Evolutionary conservation across 2,329 filamentous ascomycete species (phyloP).

Genomic region (Colletotrichum sp.): DNA sequence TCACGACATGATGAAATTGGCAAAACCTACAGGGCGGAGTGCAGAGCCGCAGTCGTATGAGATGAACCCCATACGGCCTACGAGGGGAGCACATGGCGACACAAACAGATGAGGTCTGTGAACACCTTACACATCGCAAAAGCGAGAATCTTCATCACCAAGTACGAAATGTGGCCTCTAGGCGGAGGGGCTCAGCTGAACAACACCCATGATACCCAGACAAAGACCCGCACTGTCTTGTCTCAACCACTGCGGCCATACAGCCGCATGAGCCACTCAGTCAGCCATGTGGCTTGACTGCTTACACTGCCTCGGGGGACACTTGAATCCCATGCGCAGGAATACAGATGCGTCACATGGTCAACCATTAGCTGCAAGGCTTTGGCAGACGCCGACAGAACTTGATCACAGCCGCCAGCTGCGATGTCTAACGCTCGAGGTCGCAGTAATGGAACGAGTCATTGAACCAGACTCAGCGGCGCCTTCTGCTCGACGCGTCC

Average conservation of each 20-base stretch:
- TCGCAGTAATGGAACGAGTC: background rate
- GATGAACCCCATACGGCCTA: conserved; percentile 3
- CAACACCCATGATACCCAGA: conserved; percentile 11
- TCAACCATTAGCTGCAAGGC: background rate
- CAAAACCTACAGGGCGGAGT: background rate
- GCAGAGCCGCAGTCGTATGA: background rate
- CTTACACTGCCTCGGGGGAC: background rate
- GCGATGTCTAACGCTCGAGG: background rate
- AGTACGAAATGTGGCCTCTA: background rate
- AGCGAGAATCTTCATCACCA: background rate
- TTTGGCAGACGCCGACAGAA: background rate
- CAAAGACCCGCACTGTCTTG: conserved; percentile 1
- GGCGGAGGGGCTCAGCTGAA: background rate
- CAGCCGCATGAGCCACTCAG: background rate
- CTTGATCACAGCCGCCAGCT: background rate
- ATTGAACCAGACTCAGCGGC: background rate
- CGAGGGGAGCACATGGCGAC: background rate
- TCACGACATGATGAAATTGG: conserved; percentile 4
- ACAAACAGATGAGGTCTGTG: background rate
- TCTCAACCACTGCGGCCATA: background rate
- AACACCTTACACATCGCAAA: background rate
- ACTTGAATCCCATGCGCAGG: background rate
- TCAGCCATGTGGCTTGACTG: background rate
- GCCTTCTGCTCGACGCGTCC: background rate
- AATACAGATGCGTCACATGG: background rate